These are phyloP conservation scores for Geosmithia flava DNA, from an alignment of 2,329 filamentous ascomycete genomes.

Conservation along the genomic window DNA sequence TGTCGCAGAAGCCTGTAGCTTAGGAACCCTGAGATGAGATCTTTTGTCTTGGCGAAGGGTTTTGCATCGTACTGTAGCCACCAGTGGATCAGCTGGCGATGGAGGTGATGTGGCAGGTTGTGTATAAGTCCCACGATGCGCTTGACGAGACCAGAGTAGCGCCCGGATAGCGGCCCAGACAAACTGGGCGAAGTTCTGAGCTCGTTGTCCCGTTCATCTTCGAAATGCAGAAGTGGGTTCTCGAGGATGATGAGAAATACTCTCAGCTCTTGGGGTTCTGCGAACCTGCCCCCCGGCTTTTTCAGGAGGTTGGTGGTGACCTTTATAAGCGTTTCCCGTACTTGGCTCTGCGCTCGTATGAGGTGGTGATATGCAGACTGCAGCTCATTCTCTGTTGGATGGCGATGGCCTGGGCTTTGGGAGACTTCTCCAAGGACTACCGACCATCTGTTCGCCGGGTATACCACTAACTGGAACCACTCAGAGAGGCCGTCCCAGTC, in stretches of 20 bases:
- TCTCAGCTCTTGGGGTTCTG: slow-evolving; percentile 56
- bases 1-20: slow-evolving; percentile 67
- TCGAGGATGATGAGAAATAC: slow-evolving; percentile 68
- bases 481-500: slow-evolving; percentile 60
- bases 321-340: slow-evolving; percentile 61
- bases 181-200: background rate
- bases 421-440: slow-evolving; percentile 26
- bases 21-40: slow-evolving; percentile 66
- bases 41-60: slow-evolving; percentile 62
- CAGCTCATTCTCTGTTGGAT: slow-evolving; percentile 21
- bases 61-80: slow-evolving; percentile 56
- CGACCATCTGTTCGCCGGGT: slow-evolving; percentile 56
- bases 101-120: slow-evolving; percentile 62
- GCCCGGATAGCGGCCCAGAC: slow-evolving; percentile 37
- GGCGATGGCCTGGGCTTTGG: slow-evolving; percentile 13
- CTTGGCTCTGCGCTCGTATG: slow-evolving; percentile 51
- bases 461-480: slow-evolving; percentile 64
- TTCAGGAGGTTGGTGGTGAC: slow-evolving; percentile 70
- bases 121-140: slow-evolving; percentile 70
- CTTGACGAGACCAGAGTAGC: slow-evolving; percentile 77
- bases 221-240: slow-evolving; percentile 60
- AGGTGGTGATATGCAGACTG: slow-evolving; percentile 32
- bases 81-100: slow-evolving; percentile 68
- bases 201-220: slow-evolving; percentile 2
- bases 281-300: slow-evolving; percentile 59